Percentiles rank a stretch among this genome's conserved stretches.
These are phyloP conservation scores for Hypholoma fasciculare DNA, from an alignment of 768 basidiomycete species.

Conservation along the genomic window DNA sequence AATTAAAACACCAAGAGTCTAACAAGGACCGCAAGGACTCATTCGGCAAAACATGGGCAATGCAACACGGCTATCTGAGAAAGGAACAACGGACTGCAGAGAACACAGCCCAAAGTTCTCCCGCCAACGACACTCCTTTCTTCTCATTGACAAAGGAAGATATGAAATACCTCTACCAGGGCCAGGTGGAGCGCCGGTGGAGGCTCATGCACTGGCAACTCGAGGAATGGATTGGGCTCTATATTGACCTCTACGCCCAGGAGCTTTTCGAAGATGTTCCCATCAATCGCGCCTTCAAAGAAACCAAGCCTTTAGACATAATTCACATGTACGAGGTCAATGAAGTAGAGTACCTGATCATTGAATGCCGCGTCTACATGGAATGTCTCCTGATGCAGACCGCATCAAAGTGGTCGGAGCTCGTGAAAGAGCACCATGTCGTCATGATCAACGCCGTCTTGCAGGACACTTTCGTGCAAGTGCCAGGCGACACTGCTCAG, in stretches of 20 bases:
- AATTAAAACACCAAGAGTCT: neutral
- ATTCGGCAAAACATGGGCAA: slow-evolving; percentile 2
- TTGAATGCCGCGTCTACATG: slow-evolving; percentile 1
- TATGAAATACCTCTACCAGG: slow-evolving; percentile 1
- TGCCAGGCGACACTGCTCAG: too few species aligned
- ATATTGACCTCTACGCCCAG: neutral
- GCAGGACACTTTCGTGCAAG: neutral
- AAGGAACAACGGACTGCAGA: too few species aligned
- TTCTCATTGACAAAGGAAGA: neutral
- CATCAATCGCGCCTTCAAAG: neutral
- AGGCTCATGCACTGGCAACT: neutral
- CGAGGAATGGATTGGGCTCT: slow-evolving; percentile 3
- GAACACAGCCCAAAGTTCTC: too few species aligned
- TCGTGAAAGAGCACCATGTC: neutral
- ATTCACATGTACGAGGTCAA: slow-evolving; percentile 4
- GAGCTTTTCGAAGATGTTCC: slow-evolving; percentile 5
- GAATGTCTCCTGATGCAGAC: neutral
- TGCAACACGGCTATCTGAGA: neutral
- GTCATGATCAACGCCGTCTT: neutral
- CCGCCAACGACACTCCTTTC: too few species aligned
- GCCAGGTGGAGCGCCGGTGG: slow-evolving; percentile 6
- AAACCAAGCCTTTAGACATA: neutral
- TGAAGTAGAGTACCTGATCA: slow-evolving; percentile 6
- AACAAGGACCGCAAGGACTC: neutral
- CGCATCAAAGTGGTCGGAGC: neutral